phyloP scores from a whole-genome alignment of 192 early-diverging fungal species.

The Dissophora globulifera region DNA sequence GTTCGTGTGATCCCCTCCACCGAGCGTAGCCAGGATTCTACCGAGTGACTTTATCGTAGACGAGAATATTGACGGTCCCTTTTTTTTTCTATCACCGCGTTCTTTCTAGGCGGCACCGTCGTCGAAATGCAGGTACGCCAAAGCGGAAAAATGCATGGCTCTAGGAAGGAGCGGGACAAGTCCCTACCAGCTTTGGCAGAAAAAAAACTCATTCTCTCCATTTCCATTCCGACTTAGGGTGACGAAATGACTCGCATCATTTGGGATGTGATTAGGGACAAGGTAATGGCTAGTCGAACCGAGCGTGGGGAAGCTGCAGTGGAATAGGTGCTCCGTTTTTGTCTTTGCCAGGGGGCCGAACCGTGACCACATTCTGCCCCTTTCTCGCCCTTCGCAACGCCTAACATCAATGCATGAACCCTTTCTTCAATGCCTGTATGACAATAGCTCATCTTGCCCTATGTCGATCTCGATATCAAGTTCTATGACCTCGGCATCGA shows the following conservation, averaged over 20 bases:
- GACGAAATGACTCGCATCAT: constrained; percentile 99
- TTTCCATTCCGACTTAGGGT: constrained; percentile 68
- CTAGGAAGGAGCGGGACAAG: no score
- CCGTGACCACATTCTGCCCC: no score
- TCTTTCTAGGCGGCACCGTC: constrained; percentile 38
- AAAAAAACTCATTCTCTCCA: constrained; percentile 60
- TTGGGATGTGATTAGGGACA: constrained; percentile 94
- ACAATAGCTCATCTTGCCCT: constrained; percentile 84
- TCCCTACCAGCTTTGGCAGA: background rate
- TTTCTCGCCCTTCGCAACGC: background rate
- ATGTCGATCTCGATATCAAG: constrained; percentile 91
- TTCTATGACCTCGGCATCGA: constrained; percentile 96
- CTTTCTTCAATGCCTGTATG: no score
- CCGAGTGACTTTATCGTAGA: background rate
- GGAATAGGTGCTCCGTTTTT: no score
- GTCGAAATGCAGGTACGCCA: constrained; percentile 47
- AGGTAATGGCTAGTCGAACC: no score
- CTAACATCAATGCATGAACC: background rate
- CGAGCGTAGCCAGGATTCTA: background rate
- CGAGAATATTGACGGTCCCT: background rate
- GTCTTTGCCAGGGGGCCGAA: no score
- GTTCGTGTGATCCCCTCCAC: background rate
- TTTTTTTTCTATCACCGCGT: background rate
- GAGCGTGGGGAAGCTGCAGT: no score
- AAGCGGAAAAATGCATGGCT: background rate